Conservation (phyloP, 495 filamentous ascomycete genomes). For the Hypoxylon trugodes region DNA sequence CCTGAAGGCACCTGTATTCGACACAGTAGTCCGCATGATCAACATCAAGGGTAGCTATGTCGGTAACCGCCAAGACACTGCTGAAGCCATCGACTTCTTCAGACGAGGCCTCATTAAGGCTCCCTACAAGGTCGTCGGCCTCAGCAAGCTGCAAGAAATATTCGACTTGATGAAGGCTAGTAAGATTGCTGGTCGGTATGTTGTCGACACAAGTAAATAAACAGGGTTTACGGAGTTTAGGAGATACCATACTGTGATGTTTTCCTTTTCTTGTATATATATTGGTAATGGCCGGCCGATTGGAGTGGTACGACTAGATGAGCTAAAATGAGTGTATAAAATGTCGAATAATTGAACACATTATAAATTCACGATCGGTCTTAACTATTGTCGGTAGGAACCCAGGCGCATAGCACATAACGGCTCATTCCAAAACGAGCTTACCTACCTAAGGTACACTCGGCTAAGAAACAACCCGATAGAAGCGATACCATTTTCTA, state of each 20-base stretch:
- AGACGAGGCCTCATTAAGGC: conserved; percentile 81
- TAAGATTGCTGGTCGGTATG: conserved; percentile 88
- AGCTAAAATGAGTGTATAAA: neutral
- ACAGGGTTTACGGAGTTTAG: conserved; percentile 12
- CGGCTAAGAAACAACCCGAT: no score
- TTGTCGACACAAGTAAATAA: conserved; percentile 72
- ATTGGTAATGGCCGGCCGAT: neutral
- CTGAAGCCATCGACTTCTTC: conserved; percentile 91
- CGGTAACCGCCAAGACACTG: conserved; percentile 83
- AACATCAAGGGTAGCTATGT: conserved; percentile 93
- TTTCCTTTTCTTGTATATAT: conserved; percentile 15
- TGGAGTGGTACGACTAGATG: no score
- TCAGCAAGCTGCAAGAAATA: conserved; percentile 79
- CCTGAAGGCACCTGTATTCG: conserved; percentile 84
- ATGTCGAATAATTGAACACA: no score
- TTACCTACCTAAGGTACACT: no score
- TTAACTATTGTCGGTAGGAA: no score
- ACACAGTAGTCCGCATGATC: conserved; percentile 85
- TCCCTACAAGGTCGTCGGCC: conserved; percentile 82
- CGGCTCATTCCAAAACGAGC: no score
- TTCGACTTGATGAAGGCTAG: conserved; percentile 77
- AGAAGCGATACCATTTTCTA: no score
- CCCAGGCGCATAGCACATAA: no score
- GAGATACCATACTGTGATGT: conserved; percentile 20
- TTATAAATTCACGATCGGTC: no score